Base-by-base conservation (phyloP, 2,329 filamentous ascomycete species). In the Aspergillus ustus region DNA sequence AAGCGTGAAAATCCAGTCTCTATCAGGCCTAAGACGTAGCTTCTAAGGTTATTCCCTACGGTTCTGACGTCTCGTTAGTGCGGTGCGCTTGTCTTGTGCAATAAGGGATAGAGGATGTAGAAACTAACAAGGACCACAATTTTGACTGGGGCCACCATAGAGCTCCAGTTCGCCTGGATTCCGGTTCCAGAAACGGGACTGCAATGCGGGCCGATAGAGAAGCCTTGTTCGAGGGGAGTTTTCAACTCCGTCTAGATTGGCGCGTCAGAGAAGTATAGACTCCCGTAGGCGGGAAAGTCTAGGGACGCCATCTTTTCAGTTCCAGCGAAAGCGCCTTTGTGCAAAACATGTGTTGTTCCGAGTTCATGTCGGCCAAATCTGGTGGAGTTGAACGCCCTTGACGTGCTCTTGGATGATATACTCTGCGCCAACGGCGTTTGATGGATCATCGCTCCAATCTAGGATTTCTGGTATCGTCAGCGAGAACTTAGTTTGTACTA, bases 371-470 rank as follows among this genome's bases (percentile, higher is more conserved):
- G 68, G 70, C 75, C 74, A 77, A 31, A 56, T 62, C 60, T 75
- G 55, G 51, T 75, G 70, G 59, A 78, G 53, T 22, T 69, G 66
- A 52, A 78, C 68, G 31, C 76, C 77, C 13, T 57, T 52, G 2
- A 71, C 72, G 66, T 78, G 70, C 62, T 77, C 73, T 69, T 77
- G 72, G 59, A 80, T 75, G 29, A 79, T 78, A 54, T 78, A 79
- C 64, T 79, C 76, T 9, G 68, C 70, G 5, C 75, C 71, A 48
- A 77, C 70, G 8, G 69, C 60, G 67, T 75, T 78, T 25, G 63
- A 64, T 9, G 66, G 56, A 59, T 71, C 40, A 54, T 69, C 68
- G 31, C 51, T 69, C 72, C 67, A 74, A 25, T 64, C 69, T 4
- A 71, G 57, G 37, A 72, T 53, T 34, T 67, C 64, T 2, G 69